Evolutionary conservation across 2,329 filamentous ascomycete genomes (phyloP), one percentile per base, ranked within the genome.

Genomic region (Paradendryphiella salina): DNA sequence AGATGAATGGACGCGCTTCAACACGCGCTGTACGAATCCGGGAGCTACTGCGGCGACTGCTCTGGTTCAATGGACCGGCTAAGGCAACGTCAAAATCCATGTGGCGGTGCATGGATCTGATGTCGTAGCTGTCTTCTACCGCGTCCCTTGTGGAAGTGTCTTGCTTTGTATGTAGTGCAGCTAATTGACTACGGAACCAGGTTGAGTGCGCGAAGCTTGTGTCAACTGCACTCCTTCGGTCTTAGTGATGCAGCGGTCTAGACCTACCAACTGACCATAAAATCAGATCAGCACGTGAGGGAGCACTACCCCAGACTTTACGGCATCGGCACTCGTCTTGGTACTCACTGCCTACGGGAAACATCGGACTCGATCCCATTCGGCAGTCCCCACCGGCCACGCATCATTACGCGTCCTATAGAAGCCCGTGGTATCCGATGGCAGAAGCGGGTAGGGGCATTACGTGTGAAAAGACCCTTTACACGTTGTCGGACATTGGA

Each of bases 1-100:
- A 18, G 11, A 33, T 28, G n/a, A 51, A 26, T 47, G 13, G 7
- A 38, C 21, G 50, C 54, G 59, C 54, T 64, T 64, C 62, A 65
- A 63, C 64, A 64, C 39, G 56, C 54, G 48, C 36, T 37, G 14
- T 4, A 18, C 9, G 6, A 10, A 15, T 21, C 15, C 4, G 14
- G 13, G 21, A 44, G 17, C 26, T n/a, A 29, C 11, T 10, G 14
- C 3, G 32, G 8, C 23, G 23, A 26, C 23, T 26, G 23, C 8
- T 10, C 10, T 10, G 23, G 23, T 26, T 43, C 13, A 20, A 9
- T 43, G 33, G 8, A 26, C 7, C 15, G 20, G 35, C 33, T 23
- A 35, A 17, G 35, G 14, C 35, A 20, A 37, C 20, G n/a, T 38
- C 9, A 4, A 17, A 26, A 45, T 17, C 9, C 10, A 13, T 28